Conservation (phyloP, 305 asterid genomes). For the Solanum hybrid region DNA sequence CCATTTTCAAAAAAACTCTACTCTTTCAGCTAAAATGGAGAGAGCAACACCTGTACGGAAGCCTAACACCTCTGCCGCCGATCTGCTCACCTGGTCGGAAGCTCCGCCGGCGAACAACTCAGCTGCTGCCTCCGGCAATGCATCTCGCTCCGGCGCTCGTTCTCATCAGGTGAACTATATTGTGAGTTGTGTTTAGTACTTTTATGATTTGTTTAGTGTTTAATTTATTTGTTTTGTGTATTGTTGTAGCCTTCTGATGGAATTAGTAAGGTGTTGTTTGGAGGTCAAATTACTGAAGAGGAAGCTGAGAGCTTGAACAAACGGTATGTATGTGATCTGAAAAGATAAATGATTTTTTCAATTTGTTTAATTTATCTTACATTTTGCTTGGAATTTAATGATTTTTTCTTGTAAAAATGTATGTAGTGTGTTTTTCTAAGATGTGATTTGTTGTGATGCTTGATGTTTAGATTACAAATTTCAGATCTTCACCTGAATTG, state of each 20-base stretch:
- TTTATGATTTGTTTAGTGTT: background rate
- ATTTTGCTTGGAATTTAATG: background rate
- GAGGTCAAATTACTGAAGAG: slow-evolving; percentile 83
- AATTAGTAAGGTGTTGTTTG: slow-evolving; percentile 66
- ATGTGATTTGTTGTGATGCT: background rate
- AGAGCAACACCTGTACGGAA: slow-evolving; percentile 46
- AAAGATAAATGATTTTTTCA: background rate
- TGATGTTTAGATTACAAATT: background rate
- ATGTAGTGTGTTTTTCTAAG: background rate
- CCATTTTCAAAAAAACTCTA: background rate
- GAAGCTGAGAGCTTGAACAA: slow-evolving; percentile 82
- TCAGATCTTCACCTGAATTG: background rate
- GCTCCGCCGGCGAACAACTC: slow-evolving; percentile 18
- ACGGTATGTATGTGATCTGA: slow-evolving; percentile 28
- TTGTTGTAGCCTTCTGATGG: slow-evolving; percentile 55
- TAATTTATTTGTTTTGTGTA: background rate
- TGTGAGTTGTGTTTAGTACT: background rate
- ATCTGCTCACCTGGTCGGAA: slow-evolving; percentile 55
- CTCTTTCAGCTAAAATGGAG: slow-evolving; percentile 22
- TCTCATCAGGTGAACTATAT: slow-evolving; percentile 27
- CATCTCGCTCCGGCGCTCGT: slow-evolving; percentile 20
- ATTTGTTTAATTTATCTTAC: background rate
- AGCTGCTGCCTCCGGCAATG: slow-evolving; percentile 18
- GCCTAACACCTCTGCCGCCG: slow-evolving; percentile 51
- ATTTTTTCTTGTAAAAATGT: background rate